Base-by-base conservation (phyloP, 169 alveolate species). In the Eimeria mitis region DNA sequence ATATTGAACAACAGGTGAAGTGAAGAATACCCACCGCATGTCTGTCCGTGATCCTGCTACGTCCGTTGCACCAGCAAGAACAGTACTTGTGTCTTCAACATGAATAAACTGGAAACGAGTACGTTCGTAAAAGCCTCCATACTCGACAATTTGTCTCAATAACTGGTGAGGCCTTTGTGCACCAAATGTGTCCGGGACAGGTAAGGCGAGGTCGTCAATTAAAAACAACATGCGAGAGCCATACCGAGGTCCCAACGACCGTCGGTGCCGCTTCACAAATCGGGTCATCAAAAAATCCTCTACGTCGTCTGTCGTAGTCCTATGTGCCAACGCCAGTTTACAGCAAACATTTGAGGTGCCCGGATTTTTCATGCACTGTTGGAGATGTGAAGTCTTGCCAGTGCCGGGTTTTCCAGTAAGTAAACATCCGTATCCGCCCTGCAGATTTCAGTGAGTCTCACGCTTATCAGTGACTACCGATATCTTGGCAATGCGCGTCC, bases 121-220 rank as follows among this genome's bases (percentile, higher is more conserved):
- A 61, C 98, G 90, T 96, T 99, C 99, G 95, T 98, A 99, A 96
- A 98, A 99, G 63, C 99, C 99, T 78, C 98, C 98, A 94, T 98
- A 97, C 96, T 98, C 99, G 37, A 99, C 98, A 0, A 99, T 90
- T 96, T 99, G 99, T 89, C 99, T 95, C 70, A 98, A 95, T 97
- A 99, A 98, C 96, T 99, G 99, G 85, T 98, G 97, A 49, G 99
- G 98, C 89, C 98, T 98, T 97, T 99, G 99, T 95, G 98, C 99
- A 31, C 99, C 99, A 99, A 99, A 99, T 97, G 97, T 98, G 95
- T 99, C 99, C 65, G 99, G 99, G 96, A 97, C 97, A 54, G 99
- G 99, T 99, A 98, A 98, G 73, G 99, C 97, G 97, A 99, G 97
- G 97, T 99, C 99, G 97, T 99, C 99, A 95, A 99, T 96, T 97